Percentiles rank a stretch among this genome's conserved stretches.
Conservation (phyloP, 1,139 yeast species). For the Blastobotrys niveus region DNA sequence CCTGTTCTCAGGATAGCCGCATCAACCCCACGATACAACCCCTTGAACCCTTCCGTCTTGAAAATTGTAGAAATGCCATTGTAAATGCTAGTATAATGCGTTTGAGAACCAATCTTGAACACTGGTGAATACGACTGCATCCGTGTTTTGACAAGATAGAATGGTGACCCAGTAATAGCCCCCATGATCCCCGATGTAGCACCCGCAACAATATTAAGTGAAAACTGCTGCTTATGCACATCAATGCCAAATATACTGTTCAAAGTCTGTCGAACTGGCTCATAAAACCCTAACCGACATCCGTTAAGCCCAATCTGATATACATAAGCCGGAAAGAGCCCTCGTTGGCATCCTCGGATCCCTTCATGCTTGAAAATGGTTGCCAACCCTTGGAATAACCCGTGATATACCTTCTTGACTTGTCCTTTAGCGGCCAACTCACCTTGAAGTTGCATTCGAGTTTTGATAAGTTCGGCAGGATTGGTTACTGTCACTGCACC, state of each 20-base stretch:
- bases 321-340: conserved; percentile 55
- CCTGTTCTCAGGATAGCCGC: conserved; percentile 94
- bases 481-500: conserved; percentile 96
- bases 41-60: conserved; percentile 64
- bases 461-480: conserved; percentile 90
- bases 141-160: conserved; percentile 86
- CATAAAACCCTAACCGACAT: conserved; percentile 88
- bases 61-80: conserved; percentile 64
- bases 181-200: conserved; percentile 84
- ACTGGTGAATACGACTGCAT: conserved; percentile 83
- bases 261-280: conserved; percentile 64
- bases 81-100: conserved; percentile 65
- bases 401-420: conserved; percentile 58
- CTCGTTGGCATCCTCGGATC: conserved; percentile 79
- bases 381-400: conserved; percentile 77
- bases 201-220: conserved; percentile 71
- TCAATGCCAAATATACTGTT: conserved; percentile 55
- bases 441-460: conserved; percentile 94
- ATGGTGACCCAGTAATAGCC: conserved; percentile 84
- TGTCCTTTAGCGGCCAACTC: conserved; percentile 58
- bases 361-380: conserved; percentile 82
- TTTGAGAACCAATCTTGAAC: conserved; percentile 81
- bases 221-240: conserved; percentile 43
- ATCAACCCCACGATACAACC: conserved; percentile 85
- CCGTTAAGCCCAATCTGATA: conserved; percentile 92